Percentiles rank a stretch among this genome's conserved stretches.
Conservation (phyloP, 805 yeast species). For the Kregervanrija fluxuum region DNA sequence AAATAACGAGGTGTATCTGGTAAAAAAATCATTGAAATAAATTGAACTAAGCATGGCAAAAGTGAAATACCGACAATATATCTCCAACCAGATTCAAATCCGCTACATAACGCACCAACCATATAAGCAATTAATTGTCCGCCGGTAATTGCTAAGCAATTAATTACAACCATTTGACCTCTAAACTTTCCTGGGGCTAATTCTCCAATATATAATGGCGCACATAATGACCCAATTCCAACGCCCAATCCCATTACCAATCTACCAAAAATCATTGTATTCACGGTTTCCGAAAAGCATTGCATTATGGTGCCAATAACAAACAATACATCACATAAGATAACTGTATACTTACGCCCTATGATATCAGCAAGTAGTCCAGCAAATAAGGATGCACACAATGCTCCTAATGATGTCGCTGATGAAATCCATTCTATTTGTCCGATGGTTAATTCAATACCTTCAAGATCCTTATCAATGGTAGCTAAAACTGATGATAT, state of each 20-base stretch:
- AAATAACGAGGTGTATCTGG: slow-evolving; percentile 52
- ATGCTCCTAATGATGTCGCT: slow-evolving; percentile 51
- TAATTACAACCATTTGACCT: slow-evolving; percentile 45
- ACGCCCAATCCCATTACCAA: slow-evolving; percentile 49
- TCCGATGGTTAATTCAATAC: slow-evolving; percentile 31
- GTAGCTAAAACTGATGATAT: slow-evolving; percentile 49
- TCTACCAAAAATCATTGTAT: slow-evolving; percentile 47
- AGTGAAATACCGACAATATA: slow-evolving; percentile 42
- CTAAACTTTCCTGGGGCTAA: slow-evolving; percentile 46
- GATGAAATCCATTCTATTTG: slow-evolving; percentile 48
- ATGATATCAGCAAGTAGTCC: slow-evolving; percentile 42
- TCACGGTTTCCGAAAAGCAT: slow-evolving; percentile 34
- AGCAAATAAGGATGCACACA: slow-evolving; percentile 41
- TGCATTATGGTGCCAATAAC: slow-evolving; percentile 43
- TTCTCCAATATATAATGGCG: slow-evolving; percentile 49
- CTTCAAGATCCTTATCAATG: slow-evolving; percentile 40
- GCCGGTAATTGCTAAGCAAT: slow-evolving; percentile 48
- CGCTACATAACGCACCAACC: slow-evolving; percentile 42
- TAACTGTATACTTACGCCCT: slow-evolving; percentile 40
- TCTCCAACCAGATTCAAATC: slow-evolving; percentile 43
- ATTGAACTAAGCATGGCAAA: slow-evolving; percentile 43
- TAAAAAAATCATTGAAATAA: slow-evolving; percentile 37
- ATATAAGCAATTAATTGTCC: slow-evolving; percentile 50
- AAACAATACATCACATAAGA: slow-evolving; percentile 41
- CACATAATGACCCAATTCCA: slow-evolving; percentile 46